A percentile compares a stretch with the other conserved stretches of the same genome.
Evolutionary conservation across 2,329 filamentous ascomycete genomes (phyloP).

Genomic region (Neopestalotiopsis sp.): DNA sequence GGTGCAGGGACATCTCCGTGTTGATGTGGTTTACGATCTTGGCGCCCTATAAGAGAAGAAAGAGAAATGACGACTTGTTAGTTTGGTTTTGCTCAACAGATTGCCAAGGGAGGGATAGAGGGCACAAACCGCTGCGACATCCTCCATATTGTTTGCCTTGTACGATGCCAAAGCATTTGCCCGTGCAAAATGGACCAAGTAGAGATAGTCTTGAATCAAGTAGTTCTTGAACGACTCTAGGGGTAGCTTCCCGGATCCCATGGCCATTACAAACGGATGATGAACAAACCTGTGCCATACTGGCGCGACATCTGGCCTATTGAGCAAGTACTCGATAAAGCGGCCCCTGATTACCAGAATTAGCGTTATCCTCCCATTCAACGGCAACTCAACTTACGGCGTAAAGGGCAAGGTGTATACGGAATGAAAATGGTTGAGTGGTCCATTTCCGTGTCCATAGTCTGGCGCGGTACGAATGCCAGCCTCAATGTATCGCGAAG

Average conservation of each 20-base stretch:
- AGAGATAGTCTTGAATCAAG: conserved; percentile 90
- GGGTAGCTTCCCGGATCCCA: conserved; percentile 78
- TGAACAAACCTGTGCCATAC: conserved; percentile 79
- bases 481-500: conserved; percentile 73
- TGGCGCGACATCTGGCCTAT: conserved; percentile 72
- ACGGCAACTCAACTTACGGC: conserved; percentile 49
- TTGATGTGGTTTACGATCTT: conserved; percentile 78
- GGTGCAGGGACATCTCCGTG: conserved; percentile 80
- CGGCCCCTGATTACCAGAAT: conserved; percentile 58
- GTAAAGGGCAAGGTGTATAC: conserved; percentile 70
- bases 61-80: background rate
- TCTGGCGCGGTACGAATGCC: conserved; percentile 69
- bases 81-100: background rate
- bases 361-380: background rate
- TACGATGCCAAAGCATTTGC: conserved; percentile 86
- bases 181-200: conserved; percentile 87
- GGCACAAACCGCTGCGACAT: conserved; percentile 69
- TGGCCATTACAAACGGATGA: conserved; percentile 79
- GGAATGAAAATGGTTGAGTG: conserved; percentile 81
- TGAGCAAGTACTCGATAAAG: conserved; percentile 84
- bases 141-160: conserved; percentile 76
- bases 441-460: conserved; percentile 71
- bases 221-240: conserved; percentile 84
- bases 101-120: background rate
- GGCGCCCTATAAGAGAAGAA: conserved; percentile 52